A percentile compares a stretch with the other conserved stretches of the same genome.
phyloP scores from a whole-genome alignment of 768 basidiomycete species.

The Russula sp. region DNA sequence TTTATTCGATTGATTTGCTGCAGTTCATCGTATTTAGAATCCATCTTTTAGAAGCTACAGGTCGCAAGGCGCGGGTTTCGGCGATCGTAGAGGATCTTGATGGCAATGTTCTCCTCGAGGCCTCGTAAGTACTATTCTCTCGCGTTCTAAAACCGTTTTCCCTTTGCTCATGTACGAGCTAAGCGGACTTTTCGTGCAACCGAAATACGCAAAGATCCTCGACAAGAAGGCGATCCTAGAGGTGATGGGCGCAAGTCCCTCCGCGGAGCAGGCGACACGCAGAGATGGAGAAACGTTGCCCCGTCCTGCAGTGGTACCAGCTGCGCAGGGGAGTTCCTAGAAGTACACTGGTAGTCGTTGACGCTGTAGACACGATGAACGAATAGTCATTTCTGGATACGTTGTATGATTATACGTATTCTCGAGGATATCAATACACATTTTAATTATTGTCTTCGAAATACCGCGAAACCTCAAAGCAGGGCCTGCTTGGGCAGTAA shows the following conservation, averaged over 20 bases:
- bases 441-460: neutral
- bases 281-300: conserved; percentile 14
- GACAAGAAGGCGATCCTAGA: conserved; percentile 56
- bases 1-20: conserved; percentile 2
- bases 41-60: conserved; percentile 60
- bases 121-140: conserved; percentile 52
- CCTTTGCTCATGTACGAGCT: conserved; percentile 2
- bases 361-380: neutral
- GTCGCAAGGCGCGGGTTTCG: conserved; percentile 71
- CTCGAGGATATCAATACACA: neutral
- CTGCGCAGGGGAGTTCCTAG: conserved; percentile 9
- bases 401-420: neutral
- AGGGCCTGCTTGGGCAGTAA: too few species aligned
- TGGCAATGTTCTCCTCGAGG: conserved; percentile 82
- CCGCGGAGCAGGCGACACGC: conserved; percentile 25
- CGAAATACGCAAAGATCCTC: conserved; percentile 78
- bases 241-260: conserved; percentile 58
- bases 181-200: conserved; percentile 85
- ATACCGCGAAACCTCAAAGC: neutral
- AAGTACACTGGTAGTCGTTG: neutral
- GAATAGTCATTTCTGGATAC: neutral
- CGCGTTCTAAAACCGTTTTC: neutral
- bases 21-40: conserved; percentile 86
- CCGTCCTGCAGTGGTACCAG: conserved; percentile 7
- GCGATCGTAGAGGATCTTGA: conserved; percentile 75